Percentiles rank a stretch among this genome's conserved stretches.
These are phyloP conservation scores for Spizellomyces punctatus DNA, from an alignment of 192 early-diverging fungal genomes.

Conservation along the genomic window DNA sequence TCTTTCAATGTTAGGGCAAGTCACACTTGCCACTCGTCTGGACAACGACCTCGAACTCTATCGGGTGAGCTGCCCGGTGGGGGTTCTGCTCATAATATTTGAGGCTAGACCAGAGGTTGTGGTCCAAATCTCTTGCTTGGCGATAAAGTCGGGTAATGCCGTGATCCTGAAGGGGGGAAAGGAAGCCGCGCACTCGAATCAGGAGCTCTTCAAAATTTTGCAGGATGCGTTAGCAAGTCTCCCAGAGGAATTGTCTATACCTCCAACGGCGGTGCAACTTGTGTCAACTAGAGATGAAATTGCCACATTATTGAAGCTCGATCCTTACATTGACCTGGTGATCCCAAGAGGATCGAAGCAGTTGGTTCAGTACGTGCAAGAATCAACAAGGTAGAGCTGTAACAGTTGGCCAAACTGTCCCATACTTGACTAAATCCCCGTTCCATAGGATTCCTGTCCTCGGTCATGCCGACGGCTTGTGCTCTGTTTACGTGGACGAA, in stretches of 20 bases:
- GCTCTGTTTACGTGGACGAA: constrained; percentile 87
- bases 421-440: too few species aligned
- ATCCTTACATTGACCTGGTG: constrained; percentile 93
- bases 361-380: constrained; percentile 89
- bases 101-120: constrained; percentile 99
- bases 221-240: constrained; percentile 71
- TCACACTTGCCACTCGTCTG: constrained; percentile 75
- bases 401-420: too few species aligned
- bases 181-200: constrained; percentile 82
- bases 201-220: constrained; percentile 74
- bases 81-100: constrained; percentile 95
- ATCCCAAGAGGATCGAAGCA: constrained; percentile 93
- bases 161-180: constrained; percentile 98
- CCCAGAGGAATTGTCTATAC: constrained; percentile 46
- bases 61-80: constrained; percentile 89
- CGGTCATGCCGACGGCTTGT: constrained; percentile 98
- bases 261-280: constrained; percentile 77
- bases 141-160: constrained; percentile 96
- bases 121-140: constrained; percentile 92
- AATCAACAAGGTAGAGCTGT: constrained; percentile 72
- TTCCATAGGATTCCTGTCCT: constrained; percentile 91
- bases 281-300: constrained; percentile 92
- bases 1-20: constrained; percentile 46
- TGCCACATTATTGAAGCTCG: constrained; percentile 77
- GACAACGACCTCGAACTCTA: constrained; percentile 88